These are phyloP conservation scores for Paramecium sonneborni DNA, from an alignment of 73 alveolate genomes.

Conservation along the genomic window DNA sequence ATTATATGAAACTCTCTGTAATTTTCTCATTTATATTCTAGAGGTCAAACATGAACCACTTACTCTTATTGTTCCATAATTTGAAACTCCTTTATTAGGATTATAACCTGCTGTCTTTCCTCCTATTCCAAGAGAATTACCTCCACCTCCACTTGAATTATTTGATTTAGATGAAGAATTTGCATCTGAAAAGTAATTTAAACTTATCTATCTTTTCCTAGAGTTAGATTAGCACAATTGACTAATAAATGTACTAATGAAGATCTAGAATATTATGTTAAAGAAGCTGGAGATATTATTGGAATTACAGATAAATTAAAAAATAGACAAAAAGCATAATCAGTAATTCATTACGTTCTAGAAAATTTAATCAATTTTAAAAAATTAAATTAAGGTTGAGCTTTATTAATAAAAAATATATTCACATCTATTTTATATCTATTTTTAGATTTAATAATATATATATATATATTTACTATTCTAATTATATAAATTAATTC, in stretches of 20 bases:
- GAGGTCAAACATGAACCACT: constrained; percentile 93
- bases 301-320: constrained; percentile 87
- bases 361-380: constrained; percentile 84
- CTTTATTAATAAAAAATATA: neutral
- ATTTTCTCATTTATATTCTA: constrained; percentile 4
- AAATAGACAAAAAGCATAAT: constrained; percentile 85
- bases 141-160: constrained; percentile 96
- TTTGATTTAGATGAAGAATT: constrained; percentile 98
- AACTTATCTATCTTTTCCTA: neutral
- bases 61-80: constrained; percentile 97
- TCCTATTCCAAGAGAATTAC: constrained; percentile 95
- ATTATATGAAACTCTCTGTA: constrained; percentile 70
- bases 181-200: constrained; percentile 90
- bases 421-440: neutral
- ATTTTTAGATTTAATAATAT: neutral
- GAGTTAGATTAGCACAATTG: constrained; percentile 88
- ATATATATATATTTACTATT: neutral
- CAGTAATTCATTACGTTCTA: constrained; percentile 86
- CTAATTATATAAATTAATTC: neutral
- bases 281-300: constrained; percentile 91
- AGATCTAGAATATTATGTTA: constrained; percentile 91
- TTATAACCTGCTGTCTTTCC: constrained; percentile 97
- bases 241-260: constrained; percentile 95
- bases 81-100: constrained; percentile 98
- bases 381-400: constrained; percentile 72